Base-by-base conservation (phyloP, 192 early-diverging fungal species). In the Borealophlyctis nickersoniae region DNA sequence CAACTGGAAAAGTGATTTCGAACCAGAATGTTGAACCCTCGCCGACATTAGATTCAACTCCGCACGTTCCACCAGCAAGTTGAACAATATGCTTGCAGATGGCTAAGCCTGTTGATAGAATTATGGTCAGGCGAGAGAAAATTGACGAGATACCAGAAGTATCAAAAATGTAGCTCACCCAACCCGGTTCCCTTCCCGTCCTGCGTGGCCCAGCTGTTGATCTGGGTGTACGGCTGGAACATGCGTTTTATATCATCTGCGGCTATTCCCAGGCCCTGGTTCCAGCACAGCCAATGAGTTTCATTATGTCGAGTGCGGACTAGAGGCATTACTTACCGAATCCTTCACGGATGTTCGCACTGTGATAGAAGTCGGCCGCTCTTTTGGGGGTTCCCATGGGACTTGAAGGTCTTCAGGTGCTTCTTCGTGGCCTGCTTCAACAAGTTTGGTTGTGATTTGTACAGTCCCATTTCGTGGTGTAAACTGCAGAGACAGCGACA, bases 11-110 rank as follows among this genome's bases (percentile, higher is more conserved):
- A 19, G 52, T 31, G 1, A 68, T 31, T 39, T 66, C 65, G 39
- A 58, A 59, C 66, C 66, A 68, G 36, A 68, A 68, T 14, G 49
- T 68, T 56, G 56, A 59, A 1, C 66, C 66, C 13, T 33, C 16
- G 2, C 56, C 59, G 32, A 36, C 26, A 0, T 22, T 26, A 13
- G 49, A 53, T 14, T 61, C 58, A 2, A 68, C 66, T 22, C 66
- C 66, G 49, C 58, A 60, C 16, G 29, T 60, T 4, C 66, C 66
- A 36, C 66, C 66, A 22, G 66, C 58, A 7, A 68, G 30, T 52
- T 68, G 53, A 4, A 68, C 49, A 36, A 68, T 68, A 52, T 68
- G 66, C 33, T 61, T 60, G 34, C 58, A 60, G 26, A 68, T 68
- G 4, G 66, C 66, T 27, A 68, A 34, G 4, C 66, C 57, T 58